Evolutionary conservation across 345 rosid species (phyloP), one percentile per base, ranked within the genome.

Genomic region (Linum usitatissimum): DNA sequence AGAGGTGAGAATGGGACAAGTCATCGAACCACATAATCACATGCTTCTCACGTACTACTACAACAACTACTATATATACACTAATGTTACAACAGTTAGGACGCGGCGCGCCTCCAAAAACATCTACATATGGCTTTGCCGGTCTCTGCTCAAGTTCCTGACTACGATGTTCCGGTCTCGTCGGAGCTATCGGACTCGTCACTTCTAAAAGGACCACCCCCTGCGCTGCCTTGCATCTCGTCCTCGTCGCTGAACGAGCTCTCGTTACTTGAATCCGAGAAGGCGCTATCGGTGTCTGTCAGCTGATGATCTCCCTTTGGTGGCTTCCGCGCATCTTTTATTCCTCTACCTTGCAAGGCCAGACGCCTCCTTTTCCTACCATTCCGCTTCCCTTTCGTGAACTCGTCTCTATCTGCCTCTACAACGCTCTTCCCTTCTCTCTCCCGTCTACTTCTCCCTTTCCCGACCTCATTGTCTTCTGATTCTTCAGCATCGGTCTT

Each of bases 341-440:
- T 66, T 69, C 83, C 86, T 77, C 86, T 84, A 58, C 97, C 96
- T 79, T 86, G 92, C 59, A 88, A 75, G 62, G 86, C 79, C 64
- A 86, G 70, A 30, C 86, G 82, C 75, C 96, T 77, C 30, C 99
- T 71, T 75, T 86, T 87, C 77, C 96, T 84, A 42, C 92, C 95
- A 68, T 88, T 84, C 48, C 96, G 73, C 76, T 94, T 94, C 38
- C 95, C 99, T 84, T 90, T 90, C 6, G 97, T 97, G 69, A 82
- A 84, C 53, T 86, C 96, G 65, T 90, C 96, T 62, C 77, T 83
- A 64, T 81, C 94, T 31, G 97, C 81, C 54, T 79, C 85, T 6
- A 80, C 28, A 23, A 23, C 70, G 73, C 78, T 66, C 66, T 68
- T 80, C 63, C 79, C 62, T 30, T 82, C 89, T 59, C 54, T 71